phyloP scores from a whole-genome alignment of 176 grass and related monocot species.

The Olyra latifolia region DNA sequence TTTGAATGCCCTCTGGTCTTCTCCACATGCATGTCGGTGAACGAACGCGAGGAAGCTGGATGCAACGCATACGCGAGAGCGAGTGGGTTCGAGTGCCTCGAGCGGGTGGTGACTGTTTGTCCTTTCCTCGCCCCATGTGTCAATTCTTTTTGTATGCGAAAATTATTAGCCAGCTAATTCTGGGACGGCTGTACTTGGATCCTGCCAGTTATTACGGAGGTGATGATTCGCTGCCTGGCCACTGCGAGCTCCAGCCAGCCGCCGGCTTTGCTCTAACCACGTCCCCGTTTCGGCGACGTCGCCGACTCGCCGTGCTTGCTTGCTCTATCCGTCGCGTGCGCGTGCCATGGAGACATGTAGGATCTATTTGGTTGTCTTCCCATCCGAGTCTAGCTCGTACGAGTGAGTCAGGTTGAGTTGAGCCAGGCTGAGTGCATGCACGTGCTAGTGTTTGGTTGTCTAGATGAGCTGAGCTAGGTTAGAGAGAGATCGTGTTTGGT shows the following conservation, averaged over 20 bases:
- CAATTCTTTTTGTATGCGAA: conserved; percentile 9
- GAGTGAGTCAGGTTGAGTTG: too few species aligned
- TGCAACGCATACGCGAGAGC: neutral
- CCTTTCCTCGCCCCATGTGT: neutral
- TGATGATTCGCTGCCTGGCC: too few species aligned
- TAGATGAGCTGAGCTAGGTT: too few species aligned
- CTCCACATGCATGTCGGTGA: conserved; percentile 44
- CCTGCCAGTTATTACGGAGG: conserved; percentile 14
- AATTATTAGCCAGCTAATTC: neutral
- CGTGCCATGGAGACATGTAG: too few species aligned
- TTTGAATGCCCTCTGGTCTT: conserved; percentile 17
- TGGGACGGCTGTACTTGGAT: conserved; percentile 23
- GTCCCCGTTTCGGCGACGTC: neutral
- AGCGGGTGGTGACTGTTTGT: conserved; percentile 18
- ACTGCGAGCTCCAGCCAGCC: neutral
- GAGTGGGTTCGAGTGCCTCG: conserved; percentile 2
- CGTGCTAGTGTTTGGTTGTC: too few species aligned
- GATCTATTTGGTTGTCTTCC: too few species aligned
- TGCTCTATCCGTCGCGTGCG: too few species aligned
- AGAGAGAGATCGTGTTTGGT: too few species aligned
- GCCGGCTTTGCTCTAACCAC: neutral
- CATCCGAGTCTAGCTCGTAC: too few species aligned
- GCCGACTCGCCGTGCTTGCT: too few species aligned
- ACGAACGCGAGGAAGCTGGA: neutral
- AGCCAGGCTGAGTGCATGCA: too few species aligned